Conservation (phyloP, 495 filamentous ascomycete genomes). For the Hypomontagnella submonticulosa region DNA sequence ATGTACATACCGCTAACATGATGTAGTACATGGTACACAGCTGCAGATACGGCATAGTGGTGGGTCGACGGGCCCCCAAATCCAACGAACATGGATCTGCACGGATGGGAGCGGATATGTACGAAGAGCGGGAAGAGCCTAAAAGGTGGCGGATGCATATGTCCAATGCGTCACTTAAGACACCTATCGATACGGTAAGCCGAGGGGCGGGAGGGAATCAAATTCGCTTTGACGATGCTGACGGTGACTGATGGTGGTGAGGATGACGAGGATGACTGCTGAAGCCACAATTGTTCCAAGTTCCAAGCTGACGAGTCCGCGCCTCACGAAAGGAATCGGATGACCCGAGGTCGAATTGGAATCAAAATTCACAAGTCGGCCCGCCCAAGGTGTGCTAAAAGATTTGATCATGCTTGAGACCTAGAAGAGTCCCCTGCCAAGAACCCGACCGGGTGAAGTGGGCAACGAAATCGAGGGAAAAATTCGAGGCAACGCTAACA, state of each 20-base stretch:
- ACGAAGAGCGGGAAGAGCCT: slow-evolving; percentile 48
- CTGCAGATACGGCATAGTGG: slow-evolving; percentile 41
- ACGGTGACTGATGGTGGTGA: slow-evolving; percentile 4
- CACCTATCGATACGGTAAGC: slow-evolving; percentile 39
- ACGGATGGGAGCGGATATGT: slow-evolving; percentile 47
- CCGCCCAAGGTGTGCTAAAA: slow-evolving; percentile 32
- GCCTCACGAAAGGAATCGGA: slow-evolving; percentile 13
- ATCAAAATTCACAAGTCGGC: slow-evolving; percentile 19
- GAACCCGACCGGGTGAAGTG: slow-evolving; percentile 19
- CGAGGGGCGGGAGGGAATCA: slow-evolving; percentile 21
- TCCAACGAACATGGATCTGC: slow-evolving; percentile 47
- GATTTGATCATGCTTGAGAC: slow-evolving; percentile 33
- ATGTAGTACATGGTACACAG: slow-evolving; percentile 19
- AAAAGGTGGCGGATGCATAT: slow-evolving; percentile 46
- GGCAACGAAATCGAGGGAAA: slow-evolving; percentile 8
- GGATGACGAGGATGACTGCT: slow-evolving; percentile 23
- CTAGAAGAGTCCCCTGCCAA: slow-evolving; percentile 36
- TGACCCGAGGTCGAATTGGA: slow-evolving; percentile 21
- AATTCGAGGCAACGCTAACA: slow-evolving; percentile 14
- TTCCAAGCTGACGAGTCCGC: slow-evolving; percentile 12
- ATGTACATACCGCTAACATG: too few species aligned
- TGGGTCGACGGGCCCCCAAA: slow-evolving; percentile 39
- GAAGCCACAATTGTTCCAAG: slow-evolving; percentile 1
- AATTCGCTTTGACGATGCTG: slow-evolving; percentile 29
- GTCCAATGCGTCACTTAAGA: slow-evolving; percentile 37